phyloP scores from a whole-genome alignment of 1,284 basidiomycete genomes.

The Chiua sp. region DNA sequence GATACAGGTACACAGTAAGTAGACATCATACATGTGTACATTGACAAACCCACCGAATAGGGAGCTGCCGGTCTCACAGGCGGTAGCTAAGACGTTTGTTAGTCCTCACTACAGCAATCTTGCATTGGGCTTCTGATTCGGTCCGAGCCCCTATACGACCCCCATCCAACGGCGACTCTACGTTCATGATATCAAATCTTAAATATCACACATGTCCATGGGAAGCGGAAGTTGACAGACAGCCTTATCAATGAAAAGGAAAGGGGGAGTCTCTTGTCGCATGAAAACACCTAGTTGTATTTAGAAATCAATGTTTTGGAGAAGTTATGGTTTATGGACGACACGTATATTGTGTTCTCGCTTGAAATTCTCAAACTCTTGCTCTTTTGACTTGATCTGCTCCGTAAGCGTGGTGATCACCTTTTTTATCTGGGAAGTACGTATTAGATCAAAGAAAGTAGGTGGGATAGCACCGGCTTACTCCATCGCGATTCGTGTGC shows the following conservation, averaged over 20 bases:
- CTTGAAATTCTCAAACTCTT: slow-evolving; percentile 85
- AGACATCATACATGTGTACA: background rate
- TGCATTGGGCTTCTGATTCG: background rate
- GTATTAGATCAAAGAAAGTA: slow-evolving; percentile 8
- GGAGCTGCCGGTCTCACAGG: slow-evolving; percentile 12
- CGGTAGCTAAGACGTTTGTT: background rate
- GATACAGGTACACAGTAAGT: background rate
- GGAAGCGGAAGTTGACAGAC: background rate
- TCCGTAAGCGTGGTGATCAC: slow-evolving; percentile 78
- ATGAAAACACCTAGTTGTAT: background rate
- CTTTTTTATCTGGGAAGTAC: slow-evolving; percentile 68
- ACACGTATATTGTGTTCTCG: slow-evolving; percentile 82
- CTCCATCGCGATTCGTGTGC: slow-evolving; percentile 85
- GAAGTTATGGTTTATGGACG: slow-evolving; percentile 42
- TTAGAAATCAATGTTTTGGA: slow-evolving; percentile 3
- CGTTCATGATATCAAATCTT: background rate
- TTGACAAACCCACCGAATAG: slow-evolving; percentile 2
- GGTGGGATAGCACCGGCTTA: slow-evolving; percentile 42
- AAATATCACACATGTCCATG: background rate
- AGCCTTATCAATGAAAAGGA: background rate
- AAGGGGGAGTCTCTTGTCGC: background rate
- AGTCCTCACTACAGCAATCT: background rate
- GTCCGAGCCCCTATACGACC: background rate
- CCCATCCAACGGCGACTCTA: background rate
- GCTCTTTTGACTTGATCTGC: slow-evolving; percentile 89